Evolutionary conservation across 345 rosid genomes (phyloP).

Genomic region (Erucastrum elatum): DNA sequence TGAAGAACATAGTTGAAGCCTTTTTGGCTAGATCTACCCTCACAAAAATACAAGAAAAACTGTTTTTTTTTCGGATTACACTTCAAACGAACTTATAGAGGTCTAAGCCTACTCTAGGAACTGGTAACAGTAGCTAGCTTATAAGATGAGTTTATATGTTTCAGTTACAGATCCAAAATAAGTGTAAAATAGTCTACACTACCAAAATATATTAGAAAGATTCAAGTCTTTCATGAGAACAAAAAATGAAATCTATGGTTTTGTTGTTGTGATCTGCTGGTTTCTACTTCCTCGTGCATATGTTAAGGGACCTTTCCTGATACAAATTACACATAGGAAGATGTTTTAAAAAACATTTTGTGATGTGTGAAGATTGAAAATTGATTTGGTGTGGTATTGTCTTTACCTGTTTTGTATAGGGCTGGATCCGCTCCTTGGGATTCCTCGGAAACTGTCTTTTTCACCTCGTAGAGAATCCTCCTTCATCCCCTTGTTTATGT

Average conservation of each 20-base stretch:
- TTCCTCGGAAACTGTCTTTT: constrained; percentile 55
- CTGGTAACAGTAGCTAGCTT: constrained; percentile 19
- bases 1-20: constrained; percentile 7
- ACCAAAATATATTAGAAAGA: constrained; percentile 9
- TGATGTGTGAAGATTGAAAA: constrained; percentile 19
- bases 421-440: constrained; percentile 70
- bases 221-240: neutral
- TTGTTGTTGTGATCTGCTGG: constrained; percentile 28
- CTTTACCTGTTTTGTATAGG: constrained; percentile 77
- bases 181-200: constrained; percentile 24
- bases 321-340: constrained; percentile 18
- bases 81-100: constrained; percentile 7
- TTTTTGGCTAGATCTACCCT: constrained; percentile 11
- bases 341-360: neutral
- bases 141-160: constrained; percentile 18
- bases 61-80: constrained; percentile 2
- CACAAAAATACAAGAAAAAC: constrained; percentile 5
- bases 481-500: constrained; percentile 36
- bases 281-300: constrained; percentile 29
- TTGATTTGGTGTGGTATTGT: constrained; percentile 18
- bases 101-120: constrained; percentile 1
- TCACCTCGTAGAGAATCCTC: constrained; percentile 43
- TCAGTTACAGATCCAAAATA: constrained; percentile 18
- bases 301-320: constrained; percentile 42
- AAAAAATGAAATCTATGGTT: constrained; percentile 15